Base-by-base conservation (phyloP, 2,329 filamentous ascomycete species). In the Huntiella moniliformis region DNA sequence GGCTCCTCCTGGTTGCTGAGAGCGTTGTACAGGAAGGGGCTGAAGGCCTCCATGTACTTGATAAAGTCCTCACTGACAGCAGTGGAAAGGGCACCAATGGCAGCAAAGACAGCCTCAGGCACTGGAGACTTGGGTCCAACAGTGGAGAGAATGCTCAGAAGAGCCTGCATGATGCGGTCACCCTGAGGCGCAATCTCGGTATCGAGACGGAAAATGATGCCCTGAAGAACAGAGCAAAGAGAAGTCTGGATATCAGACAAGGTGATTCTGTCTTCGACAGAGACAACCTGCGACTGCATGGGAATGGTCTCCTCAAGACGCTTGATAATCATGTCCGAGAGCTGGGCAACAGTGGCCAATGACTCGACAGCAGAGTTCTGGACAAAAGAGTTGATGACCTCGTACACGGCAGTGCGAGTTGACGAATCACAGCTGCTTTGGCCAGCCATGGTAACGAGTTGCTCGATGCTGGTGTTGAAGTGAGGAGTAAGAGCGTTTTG, bases 161-260 rank as follows among this genome's bases (percentile, higher is more conserved):
- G 70, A 43, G 82, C 74, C 56, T 85, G 76, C 88, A 98, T 98
- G 61, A 96, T 93, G 52, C 81, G 79, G 60, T 98, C 86, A 47
- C 86, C 82, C 60, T 88, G 84, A 12, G 88, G 86, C 51, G 77
- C 74, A 54, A 98, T 83, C 60, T 96, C 88, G 60, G 79, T 79
- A 63, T 96, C 91, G 18, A 98, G 71, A 48, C 91, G 80, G 61
- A 85, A 79, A 51, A 96, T 79, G 58, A 96, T 94, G 42, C 85
- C 79, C 64, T 95, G 78, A 42, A 96, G 70, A 36, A 96, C 91
- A 45, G 84, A 92, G 61, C 79, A 81, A 57, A 98, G 71, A 61
- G 87, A 95, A 44, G 87, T 95, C 67, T 96, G 91, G 74, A 98
- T 93, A 63, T 98, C 91, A 60, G 96, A 87, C 3, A 98, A 72